A percentile compares a stretch with the other conserved stretches of the same genome.
Evolutionary conservation across 176 grass and related monocot species (phyloP).

Genomic region (Oryza meyeriana): DNA sequence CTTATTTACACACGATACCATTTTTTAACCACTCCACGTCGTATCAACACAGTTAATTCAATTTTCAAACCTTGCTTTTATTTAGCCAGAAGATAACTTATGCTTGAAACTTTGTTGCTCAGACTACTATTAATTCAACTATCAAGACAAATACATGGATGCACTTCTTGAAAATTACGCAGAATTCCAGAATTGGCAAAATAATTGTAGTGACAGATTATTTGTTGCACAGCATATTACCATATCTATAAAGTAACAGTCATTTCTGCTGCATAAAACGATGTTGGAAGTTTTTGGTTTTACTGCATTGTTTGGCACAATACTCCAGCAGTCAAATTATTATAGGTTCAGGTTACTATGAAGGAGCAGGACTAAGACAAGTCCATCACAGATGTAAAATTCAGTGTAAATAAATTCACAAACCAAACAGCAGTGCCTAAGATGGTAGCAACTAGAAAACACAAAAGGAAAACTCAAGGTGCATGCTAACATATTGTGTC

Average conservation of each 20-base stretch:
- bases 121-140: not conserved
- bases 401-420: not conserved
- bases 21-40: not conserved
- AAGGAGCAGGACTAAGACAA: not conserved
- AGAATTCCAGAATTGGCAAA: not conserved
- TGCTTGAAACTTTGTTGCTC: not conserved
- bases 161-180: not conserved
- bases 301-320: not conserved
- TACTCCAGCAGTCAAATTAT: not conserved
- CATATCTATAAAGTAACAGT: not conserved
- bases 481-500: not conserved
- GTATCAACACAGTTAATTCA: not conserved
- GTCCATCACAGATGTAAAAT: not conserved
- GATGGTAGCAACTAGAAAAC: not conserved
- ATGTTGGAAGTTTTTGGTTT: not conserved
- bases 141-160: not conserved
- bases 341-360: not conserved
- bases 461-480: not conserved
- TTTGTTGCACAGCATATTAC: not conserved
- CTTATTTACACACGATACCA: not conserved
- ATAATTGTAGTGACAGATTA: not conserved
- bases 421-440: not conserved
- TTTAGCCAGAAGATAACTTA: not conserved
- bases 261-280: not conserved
- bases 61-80: not conserved